Base-by-base conservation (phyloP, 1,284 basidiomycete genomes). In the Cutaneotrichosporon daszewskae region DNA sequence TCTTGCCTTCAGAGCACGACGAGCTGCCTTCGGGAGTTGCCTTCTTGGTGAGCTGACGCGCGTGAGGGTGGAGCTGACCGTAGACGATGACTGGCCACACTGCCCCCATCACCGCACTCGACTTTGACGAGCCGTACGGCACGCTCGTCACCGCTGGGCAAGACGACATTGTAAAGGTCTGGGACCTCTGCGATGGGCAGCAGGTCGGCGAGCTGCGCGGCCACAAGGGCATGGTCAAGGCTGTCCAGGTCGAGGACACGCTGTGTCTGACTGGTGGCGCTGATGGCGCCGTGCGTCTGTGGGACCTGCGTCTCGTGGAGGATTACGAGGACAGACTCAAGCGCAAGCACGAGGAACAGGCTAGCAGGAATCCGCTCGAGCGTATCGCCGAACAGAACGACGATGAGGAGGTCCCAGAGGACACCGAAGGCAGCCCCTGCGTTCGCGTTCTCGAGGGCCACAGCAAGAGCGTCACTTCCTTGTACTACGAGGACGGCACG, bases 91-190 rank as follows among this genome's bases (percentile, higher is more conserved):
- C 82, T 25, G 81, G 80, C 26, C 91, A 97, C 62, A 74, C 80
- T 1, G 81, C 81, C 0, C 85, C 90, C 2, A 83, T 98, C 60
- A 83, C 83, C 1, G 83, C 89, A 2, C 79, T 98, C 27, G 94
- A 98, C 72, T 90, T 97, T 64, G 90, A 89, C 16, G 91, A 96
- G 64, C 94, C 94, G 10, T 98, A 98, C 60, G 94, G 91, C 26
- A 87, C 84, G 11, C 79, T 96, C 23, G 89, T 98, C 39, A 88
- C 82, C 35, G 84, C 89, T 1, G 83, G 87, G 0, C 81, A 72
- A 32, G 77, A 79, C 54, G 72, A 75, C 43, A 59, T 71, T 18
- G 74, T 87, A 56, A 84, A 86, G 43, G 53, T 76, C 47, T 57
- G 77, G 77, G 55, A 75, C 63, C 58, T 74, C 17, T 70, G 64